Conservation (phyloP, 495 filamentous ascomycete genomes). For the Pseudevernia furfuracea region DNA sequence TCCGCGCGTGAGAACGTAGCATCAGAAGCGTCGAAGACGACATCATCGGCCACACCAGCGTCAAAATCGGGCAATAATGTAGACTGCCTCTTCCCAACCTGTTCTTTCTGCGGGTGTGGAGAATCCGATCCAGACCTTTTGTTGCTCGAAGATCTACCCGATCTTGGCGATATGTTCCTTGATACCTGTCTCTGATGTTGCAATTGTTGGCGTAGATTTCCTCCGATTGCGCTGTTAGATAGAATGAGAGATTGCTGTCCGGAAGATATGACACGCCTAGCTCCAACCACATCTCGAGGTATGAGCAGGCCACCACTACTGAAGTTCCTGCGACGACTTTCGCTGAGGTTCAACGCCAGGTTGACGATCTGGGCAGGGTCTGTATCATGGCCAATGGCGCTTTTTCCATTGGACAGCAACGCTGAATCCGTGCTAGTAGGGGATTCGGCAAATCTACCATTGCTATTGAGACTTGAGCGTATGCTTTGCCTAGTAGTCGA, state of each 20-base stretch:
- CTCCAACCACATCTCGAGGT: slow-evolving; percentile 34
- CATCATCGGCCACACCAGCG: slow-evolving; percentile 14
- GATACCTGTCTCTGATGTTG: slow-evolving; percentile 56
- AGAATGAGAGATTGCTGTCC: slow-evolving; percentile 12
- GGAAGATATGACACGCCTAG: slow-evolving; percentile 27
- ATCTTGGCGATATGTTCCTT: slow-evolving; percentile 49
- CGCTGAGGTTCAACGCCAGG: slow-evolving; percentile 80
- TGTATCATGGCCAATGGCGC: slow-evolving; percentile 45
- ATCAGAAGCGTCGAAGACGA: slow-evolving; percentile 60
- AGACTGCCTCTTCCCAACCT: not conserved
- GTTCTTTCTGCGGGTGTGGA: slow-evolving; percentile 1
- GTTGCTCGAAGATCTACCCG: slow-evolving; percentile 12
- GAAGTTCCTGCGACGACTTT: slow-evolving; percentile 58
- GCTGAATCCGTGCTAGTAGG: not conserved
- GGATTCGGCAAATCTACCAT: slow-evolving; percentile 4
- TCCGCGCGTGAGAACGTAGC: slow-evolving; percentile 72
- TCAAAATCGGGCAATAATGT: slow-evolving; percentile 10
- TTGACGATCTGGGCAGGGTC: slow-evolving; percentile 85
- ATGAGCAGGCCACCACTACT: slow-evolving; percentile 31
- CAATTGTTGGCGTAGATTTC: slow-evolving; percentile 56
- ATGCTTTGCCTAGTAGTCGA: slow-evolving; percentile 9
- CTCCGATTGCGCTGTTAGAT: slow-evolving; percentile 31
- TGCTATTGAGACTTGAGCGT: slow-evolving; percentile 13
- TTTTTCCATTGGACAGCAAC: not conserved
- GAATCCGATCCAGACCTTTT: slow-evolving; percentile 1